Base-by-base conservation (phyloP, 257 asterid genomes). In the Solanum chilense region DNA sequence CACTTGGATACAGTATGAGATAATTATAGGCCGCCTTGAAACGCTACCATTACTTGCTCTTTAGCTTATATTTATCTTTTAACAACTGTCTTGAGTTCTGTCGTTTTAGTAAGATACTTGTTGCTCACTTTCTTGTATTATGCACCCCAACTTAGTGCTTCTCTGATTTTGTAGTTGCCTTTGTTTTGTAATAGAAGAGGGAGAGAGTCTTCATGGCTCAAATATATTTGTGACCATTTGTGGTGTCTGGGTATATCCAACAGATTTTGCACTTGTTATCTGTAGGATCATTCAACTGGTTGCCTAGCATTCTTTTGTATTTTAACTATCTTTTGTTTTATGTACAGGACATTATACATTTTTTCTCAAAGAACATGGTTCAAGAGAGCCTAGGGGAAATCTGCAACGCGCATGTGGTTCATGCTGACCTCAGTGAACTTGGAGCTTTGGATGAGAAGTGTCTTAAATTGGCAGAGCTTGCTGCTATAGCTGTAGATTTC, bases 401-500 rank as follows among this genome's bases (percentile, higher is more conserved):
- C 25, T 56, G 64, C 64, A 56, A 56, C 4, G 64, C 5, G 64
- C 64, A 56, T 56, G 64, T 56, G 64, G 64, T 18, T 56, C 64
- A 56, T 56, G 64, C 64, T 56, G 25, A 56, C 64, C 64, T 56
- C 64, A 56, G 25, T 56, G 25, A 56, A 56, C 64, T 56, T 56
- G 64, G 64, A 56, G 64, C 64, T 56, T 56, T 56, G 64, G 64
- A 56, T 18, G 64, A 56, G 64, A 56, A 56, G 64, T 56, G 64
- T 11, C 64, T 56, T 56, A 56, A 56, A 56, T 56, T 56, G 64
- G 64, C 64, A 56, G 64, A 56, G 93, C 95, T 97, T 33, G 99
- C 99, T 37, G 98, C 99, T 0, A 90, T 91, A 39, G 99, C 98
- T 0, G 98, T 97, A 76, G 99, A 97, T 89, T 97, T 95, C 88